phyloP scores from a whole-genome alignment of 2,329 filamentous ascomycete genomes.

The Fusarium napiforme region DNA sequence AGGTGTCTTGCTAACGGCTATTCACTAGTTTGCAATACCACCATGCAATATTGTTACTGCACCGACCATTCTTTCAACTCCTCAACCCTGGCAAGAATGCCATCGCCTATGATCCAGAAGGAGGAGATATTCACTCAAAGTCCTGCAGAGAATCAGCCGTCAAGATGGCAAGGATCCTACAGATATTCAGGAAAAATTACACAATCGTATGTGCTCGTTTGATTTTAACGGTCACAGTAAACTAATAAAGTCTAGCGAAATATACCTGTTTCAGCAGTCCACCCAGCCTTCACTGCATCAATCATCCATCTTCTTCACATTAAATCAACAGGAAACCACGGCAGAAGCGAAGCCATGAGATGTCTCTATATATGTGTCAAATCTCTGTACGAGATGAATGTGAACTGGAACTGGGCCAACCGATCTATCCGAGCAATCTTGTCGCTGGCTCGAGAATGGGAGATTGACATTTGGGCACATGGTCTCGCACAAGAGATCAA shows the following conservation, averaged over 20 bases:
- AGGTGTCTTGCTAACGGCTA: rapidly evolving
- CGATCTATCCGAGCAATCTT: constrained; percentile 26
- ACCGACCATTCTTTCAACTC: constrained; percentile 8
- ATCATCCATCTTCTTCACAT: constrained; percentile 32
- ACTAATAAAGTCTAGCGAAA: background rate
- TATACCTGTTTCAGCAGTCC: constrained; percentile 28
- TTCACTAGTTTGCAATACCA: background rate
- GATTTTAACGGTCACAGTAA: rapidly evolving
- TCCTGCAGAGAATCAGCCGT: constrained; percentile 23
- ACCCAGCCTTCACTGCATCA: constrained; percentile 30
- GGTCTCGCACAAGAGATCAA: constrained; percentile 22
- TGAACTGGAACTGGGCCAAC: constrained; percentile 35
- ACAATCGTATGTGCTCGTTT: constrained; percentile 1
- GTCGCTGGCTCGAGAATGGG: constrained; percentile 27
- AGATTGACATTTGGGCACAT: constrained; percentile 21
- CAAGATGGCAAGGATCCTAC: constrained; percentile 23
- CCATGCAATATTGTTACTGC: background rate
- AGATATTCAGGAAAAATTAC: constrained; percentile 32
- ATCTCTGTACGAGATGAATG: constrained; percentile 30
- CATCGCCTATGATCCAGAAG: constrained; percentile 27
- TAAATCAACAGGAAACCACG: background rate
- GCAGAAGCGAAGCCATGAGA: constrained; percentile 17
- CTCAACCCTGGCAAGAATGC: constrained; percentile 3
- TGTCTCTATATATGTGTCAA: constrained; percentile 26
- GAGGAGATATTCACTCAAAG: constrained; percentile 28